Evolutionary conservation across 345 rosid genomes (phyloP), one percentile per base, ranked within the genome.

Genomic region (Citrus sp.): DNA sequence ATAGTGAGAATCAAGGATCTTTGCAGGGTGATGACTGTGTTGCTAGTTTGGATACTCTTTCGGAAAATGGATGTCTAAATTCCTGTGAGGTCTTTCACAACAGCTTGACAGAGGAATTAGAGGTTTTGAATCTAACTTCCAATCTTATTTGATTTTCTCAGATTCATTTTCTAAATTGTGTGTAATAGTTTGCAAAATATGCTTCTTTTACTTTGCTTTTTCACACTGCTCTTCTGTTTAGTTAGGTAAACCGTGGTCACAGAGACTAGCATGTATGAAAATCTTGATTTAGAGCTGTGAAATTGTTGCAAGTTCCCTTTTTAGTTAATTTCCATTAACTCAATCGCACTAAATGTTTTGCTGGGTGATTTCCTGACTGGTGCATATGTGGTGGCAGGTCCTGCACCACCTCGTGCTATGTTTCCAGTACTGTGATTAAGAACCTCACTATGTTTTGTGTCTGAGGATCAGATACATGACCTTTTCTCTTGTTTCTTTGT

Each of bases 351-450:
- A 68, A 49, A 77, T 80, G 54, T 66, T 70, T 78, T 81, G 13
- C 76, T 66, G 69, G 61, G 40, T 60, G 32, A 61, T 74, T 62
- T 80, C 86, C 89, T 86, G 84, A 92, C 91, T 77, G 84, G 82
- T 87, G 92, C 88, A 86, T 85, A 82, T 88, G 87, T 86, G 92
- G 88, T 92, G 90, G 86, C 94, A 89, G 97, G 92, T 85, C 83
- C 83, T 82, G 89, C 91, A 82, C 89, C 90, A 84, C 90, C 80
- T 82, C 85, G 80, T 84, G 89, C 89, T 79, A 62, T 84, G 83
- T 84, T 80, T 82, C 86, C 85, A 82, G 91, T 87, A 81, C 80
- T 86, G 86, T 82, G 85, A 86, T 87, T 87, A 81, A 85, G 88
- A 83, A 82, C 83, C 78, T 85, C 59, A 79, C 58, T 79, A 38